Evolutionary conservation across 2,329 filamentous ascomycete species (phyloP), one percentile per base, ranked within the genome.

Genomic region (Hypoxylon sp.): DNA sequence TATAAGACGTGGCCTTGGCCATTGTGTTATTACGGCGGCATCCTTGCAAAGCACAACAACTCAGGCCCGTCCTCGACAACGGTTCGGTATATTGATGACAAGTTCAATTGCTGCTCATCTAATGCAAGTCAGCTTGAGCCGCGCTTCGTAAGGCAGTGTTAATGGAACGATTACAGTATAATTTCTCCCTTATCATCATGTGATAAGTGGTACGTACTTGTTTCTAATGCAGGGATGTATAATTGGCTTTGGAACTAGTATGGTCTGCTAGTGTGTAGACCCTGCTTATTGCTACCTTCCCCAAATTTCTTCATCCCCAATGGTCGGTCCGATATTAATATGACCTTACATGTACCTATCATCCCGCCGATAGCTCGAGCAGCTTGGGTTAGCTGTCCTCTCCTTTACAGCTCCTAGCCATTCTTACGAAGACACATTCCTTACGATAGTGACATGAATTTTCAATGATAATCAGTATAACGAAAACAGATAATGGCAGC

Each of bases 21-120:
- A 82, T 82, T 67, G 74, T 77, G 67, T 78, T 78, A 81, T 78
- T 76, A 76, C 63, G 76, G 75, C 71, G 77, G 77, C 80, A 82
- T 82, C 59, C 70, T 76, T 80, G 75, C 69, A 66, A 61, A 65
- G 58, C 19, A 48, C 25, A 38, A 52, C 23, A 67, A 67, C 4
- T 53, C 19, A 49, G 28, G 23, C 56, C 58, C 58, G 61, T 65
- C 52, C 57, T 69, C 50, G 55, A 58, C 32, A 67, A 67, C 59
- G 63, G 60, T 21, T 52, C 34, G 19, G 36, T 28, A 21, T 56
- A 25, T 57, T 50, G 57, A 14, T 36, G 30, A 30, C 51, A 36
- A 55, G 46, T 49, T 19, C 48, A 69, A 69, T 63, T 48, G 19
- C 32, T 57, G 46, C 46, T 57, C 34, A 17, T 38, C 13, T 50